These are phyloP conservation scores for Lipomyces kockii DNA, from an alignment of 805 yeast genomes.

Conservation along the genomic window DNA sequence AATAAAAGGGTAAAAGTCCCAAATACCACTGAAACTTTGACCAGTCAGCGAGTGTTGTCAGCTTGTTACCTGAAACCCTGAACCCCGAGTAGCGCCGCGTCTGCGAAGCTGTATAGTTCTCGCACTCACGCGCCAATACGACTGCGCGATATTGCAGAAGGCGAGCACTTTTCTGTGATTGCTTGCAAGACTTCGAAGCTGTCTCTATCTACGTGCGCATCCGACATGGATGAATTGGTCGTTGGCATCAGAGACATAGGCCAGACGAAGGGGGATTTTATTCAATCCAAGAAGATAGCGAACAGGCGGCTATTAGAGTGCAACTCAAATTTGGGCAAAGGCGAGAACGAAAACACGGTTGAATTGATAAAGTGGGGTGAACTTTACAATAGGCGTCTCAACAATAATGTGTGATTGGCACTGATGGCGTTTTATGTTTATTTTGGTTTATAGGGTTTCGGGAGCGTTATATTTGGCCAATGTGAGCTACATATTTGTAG, in stretches of 20 bases:
- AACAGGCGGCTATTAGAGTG: not conserved
- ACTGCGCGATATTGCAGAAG: not conserved
- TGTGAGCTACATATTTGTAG: not conserved
- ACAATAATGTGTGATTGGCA: not conserved
- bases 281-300: not conserved
- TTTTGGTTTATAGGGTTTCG: not conserved
- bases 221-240: not conserved
- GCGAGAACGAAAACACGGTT: not conserved
- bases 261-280: not conserved
- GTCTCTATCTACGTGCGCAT: not conserved
- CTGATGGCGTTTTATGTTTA: not conserved
- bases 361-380: slow-evolving; percentile 25
- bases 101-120: not conserved
- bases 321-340: not conserved
- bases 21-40: too few species aligned
- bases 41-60: too few species aligned
- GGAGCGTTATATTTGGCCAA: too few species aligned
- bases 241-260: not conserved
- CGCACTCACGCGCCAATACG: not conserved
- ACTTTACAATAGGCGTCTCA: slow-evolving; percentile 20
- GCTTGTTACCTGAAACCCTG: too few species aligned
- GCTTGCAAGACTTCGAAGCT: not conserved
- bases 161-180: not conserved
- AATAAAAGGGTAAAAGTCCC: too few species aligned
- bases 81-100: not conserved